These are phyloP conservation scores for Camelina neglecta DNA, from an alignment of 345 rosid genomes.

Conservation along the genomic window DNA sequence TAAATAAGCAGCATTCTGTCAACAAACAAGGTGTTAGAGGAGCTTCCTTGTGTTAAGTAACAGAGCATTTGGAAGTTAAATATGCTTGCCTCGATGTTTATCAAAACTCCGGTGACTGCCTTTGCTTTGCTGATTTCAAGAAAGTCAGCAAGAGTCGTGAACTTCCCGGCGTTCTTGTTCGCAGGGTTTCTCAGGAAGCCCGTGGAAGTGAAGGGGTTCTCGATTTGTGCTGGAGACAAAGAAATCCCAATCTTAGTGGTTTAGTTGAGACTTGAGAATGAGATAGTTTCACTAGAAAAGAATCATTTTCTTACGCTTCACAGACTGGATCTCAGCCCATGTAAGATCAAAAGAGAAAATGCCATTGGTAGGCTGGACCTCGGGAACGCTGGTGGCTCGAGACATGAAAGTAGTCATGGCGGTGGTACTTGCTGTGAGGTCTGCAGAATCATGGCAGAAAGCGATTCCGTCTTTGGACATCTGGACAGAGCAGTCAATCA, in stretches of 20 bases:
- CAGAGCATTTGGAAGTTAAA: neutral
- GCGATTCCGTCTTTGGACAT: conserved; percentile 84
- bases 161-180: conserved; percentile 67
- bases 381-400: conserved; percentile 58
- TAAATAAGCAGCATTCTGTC: conserved; percentile 88
- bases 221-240: conserved; percentile 70
- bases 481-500: conserved; percentile 84
- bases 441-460: conserved; percentile 72
- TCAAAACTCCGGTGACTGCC: conserved; percentile 72
- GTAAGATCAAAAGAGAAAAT: conserved; percentile 87
- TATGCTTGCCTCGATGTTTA: conserved; percentile 66
- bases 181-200: conserved; percentile 64
- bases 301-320: conserved; percentile 58
- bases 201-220: conserved; percentile 52
- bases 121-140: conserved; percentile 74
- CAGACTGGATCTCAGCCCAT: conserved; percentile 82
- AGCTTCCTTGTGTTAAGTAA: neutral
- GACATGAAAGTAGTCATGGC: conserved; percentile 64
- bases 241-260: neutral
- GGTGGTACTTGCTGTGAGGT: conserved; percentile 63
- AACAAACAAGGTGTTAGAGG: neutral
- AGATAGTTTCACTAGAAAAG: neutral
- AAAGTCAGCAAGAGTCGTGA: conserved; percentile 63
- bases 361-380: conserved; percentile 64
- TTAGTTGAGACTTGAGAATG: neutral